Evolutionary conservation across 768 basidiomycete genomes (phyloP).

Genomic region (Cytidiella melzeri): DNA sequence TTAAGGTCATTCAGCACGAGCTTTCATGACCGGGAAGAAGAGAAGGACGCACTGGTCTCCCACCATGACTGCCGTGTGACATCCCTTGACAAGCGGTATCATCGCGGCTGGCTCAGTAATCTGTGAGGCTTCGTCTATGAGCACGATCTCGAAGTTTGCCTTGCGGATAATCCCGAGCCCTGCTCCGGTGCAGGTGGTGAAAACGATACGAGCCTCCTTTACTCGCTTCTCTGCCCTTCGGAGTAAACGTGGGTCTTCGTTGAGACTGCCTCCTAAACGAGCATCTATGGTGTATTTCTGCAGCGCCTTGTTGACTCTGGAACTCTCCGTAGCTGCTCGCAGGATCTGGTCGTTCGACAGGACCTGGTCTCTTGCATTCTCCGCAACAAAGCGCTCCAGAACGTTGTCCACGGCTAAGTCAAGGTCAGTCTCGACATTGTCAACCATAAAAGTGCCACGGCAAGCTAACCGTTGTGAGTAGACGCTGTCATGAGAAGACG

Average conservation of each 20-base stretch:
- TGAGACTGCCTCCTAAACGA: slow-evolving; percentile 56
- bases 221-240: slow-evolving; percentile 56
- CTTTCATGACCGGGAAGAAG: neutral
- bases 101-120: slow-evolving; percentile 61
- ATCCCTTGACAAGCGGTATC: slow-evolving; percentile 64
- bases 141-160: slow-evolving; percentile 48
- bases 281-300: slow-evolving; percentile 60
- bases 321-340: slow-evolving; percentile 61
- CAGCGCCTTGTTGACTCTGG: slow-evolving; percentile 51
- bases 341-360: slow-evolving; percentile 52
- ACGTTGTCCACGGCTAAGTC: slow-evolving; percentile 66
- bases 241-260: slow-evolving; percentile 49
- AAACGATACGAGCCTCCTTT: slow-evolving; percentile 49
- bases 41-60: slow-evolving; percentile 58
- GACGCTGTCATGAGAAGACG: slow-evolving; percentile 69
- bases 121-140: slow-evolving; percentile 70
- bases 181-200: slow-evolving; percentile 63
- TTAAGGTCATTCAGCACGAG: slow-evolving; percentile 17
- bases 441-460: no score
- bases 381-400: slow-evolving; percentile 49
- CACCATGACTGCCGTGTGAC: slow-evolving; percentile 50
- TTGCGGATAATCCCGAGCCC: slow-evolving; percentile 54
- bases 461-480: slow-evolving; percentile 58
- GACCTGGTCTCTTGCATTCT: slow-evolving; percentile 39
- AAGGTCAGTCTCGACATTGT: no score